Base-by-base conservation (phyloP, 345 rosid species). In the Stellera chamaejasme region DNA sequence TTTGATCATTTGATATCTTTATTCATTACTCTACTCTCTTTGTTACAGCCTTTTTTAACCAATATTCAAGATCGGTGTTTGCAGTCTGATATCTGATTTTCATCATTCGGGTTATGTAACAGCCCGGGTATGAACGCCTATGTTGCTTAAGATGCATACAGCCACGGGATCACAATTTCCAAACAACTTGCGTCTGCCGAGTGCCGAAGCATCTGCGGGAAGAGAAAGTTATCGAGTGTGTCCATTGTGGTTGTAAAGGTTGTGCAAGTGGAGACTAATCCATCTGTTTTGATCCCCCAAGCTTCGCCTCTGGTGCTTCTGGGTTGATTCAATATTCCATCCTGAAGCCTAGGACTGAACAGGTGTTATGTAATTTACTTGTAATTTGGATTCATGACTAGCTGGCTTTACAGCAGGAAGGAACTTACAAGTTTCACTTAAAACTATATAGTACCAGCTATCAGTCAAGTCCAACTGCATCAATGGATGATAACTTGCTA, bases 71-170 rank as follows among this genome's bases (percentile, higher is more conserved):
- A 15, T 50, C 25, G 23, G 8, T 65, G 13, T 27, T 54, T 46
- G 14, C 23, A 32, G 50, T 25, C 16, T 52, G 47, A 16, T 13
- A 48, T 43, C 54, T 39, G 51, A 55, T 60, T 73, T 8, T 32
- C 5, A 5, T 32, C 5, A 5, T 32, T 4, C 39, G 1, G 5
- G 39, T 32, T 32, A 7, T 19, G 42, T 53, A 23, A 63, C 76
- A 82, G 87, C 78, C 82, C 10, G 85, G 84, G 26, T 82, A 80
- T 58, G 94, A 85, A 58, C 77, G 83, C 5, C 64, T 85, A 13
- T 82, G 89, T 69, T 80, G 94, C 77, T 66, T 82, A 44, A 65
- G 79, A 53, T 85, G 85, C 79, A 82, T 82, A 23, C 94, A 82
- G 65, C 85, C 86, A 0, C 66, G 82, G 13, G 87, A 85, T 67